Evolutionary conservation across 495 filamentous ascomycete species (phyloP).

Genomic region (Astrothelium macrocarpum): DNA sequence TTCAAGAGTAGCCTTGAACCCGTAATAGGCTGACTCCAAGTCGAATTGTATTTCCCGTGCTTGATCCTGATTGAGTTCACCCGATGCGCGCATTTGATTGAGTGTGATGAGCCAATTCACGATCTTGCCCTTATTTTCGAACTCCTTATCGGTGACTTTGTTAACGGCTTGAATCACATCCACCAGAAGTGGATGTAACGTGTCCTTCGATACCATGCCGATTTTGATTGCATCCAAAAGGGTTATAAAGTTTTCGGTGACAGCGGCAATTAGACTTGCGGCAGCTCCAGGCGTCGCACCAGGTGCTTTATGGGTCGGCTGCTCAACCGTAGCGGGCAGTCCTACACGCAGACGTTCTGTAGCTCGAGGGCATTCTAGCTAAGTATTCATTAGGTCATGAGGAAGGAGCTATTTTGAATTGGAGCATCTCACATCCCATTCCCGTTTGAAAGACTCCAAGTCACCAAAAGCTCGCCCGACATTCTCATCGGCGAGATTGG

Average conservation of each 20-base stretch:
- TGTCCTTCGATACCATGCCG: slow-evolving; percentile 85
- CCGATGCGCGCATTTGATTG: slow-evolving; percentile 93
- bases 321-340: slow-evolving; percentile 58
- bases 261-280: slow-evolving; percentile 67
- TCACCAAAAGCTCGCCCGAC: slow-evolving; percentile 76
- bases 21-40: slow-evolving; percentile 83
- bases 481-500: slow-evolving; percentile 75
- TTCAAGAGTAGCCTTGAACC: slow-evolving; percentile 67
- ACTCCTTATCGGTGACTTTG: slow-evolving; percentile 86
- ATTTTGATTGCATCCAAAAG: slow-evolving; percentile 89
- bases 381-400: slow-evolving; percentile 6
- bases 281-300: slow-evolving; percentile 44
- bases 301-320: slow-evolving; percentile 27
- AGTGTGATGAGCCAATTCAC: slow-evolving; percentile 95
- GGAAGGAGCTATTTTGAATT: background rate
- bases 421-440: slow-evolving; percentile 64
- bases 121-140: slow-evolving; percentile 90
- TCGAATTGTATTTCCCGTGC: slow-evolving; percentile 78
- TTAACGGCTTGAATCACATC: slow-evolving; percentile 95
- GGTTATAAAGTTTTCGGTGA: slow-evolving; percentile 97
- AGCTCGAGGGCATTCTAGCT: slow-evolving; percentile 92
- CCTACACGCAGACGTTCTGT: slow-evolving; percentile 87
- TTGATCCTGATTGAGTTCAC: slow-evolving; percentile 81
- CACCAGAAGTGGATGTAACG: slow-evolving; percentile 82
- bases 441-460: slow-evolving; percentile 84